A percentile compares a stretch with the other conserved stretches of the same genome.
phyloP scores from a whole-genome alignment of 2,329 filamentous ascomycete species.

The Epichloe baconii region DNA sequence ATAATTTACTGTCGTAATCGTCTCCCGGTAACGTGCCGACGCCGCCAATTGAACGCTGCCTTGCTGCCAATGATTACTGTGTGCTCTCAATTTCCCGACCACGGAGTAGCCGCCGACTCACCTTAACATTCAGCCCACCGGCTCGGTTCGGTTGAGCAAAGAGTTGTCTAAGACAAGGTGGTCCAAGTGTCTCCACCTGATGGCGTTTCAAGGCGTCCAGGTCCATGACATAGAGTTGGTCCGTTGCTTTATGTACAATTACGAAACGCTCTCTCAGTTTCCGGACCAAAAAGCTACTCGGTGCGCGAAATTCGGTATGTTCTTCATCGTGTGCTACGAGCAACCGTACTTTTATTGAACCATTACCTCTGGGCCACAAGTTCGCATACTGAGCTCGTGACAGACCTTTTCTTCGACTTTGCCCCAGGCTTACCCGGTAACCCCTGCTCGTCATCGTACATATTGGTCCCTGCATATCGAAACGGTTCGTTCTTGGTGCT shows the following conservation, averaged over 20 bases:
- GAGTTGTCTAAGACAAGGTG: not conserved
- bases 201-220: not conserved
- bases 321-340: not conserved
- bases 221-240: not conserved
- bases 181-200: slow-evolving; percentile 1
- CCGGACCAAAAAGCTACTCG: not conserved
- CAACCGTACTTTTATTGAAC: not conserved
- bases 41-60: not conserved
- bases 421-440: not conserved
- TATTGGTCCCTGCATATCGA: not conserved
- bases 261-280: not conserved
- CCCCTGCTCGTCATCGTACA: not conserved
- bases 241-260: not conserved
- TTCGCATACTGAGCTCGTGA: not conserved
- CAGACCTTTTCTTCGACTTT: not conserved
- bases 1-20: not conserved
- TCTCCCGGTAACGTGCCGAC: not conserved
- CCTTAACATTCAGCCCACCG: not conserved
- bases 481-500: not conserved
- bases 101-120: not conserved
- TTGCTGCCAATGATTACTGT: not conserved
- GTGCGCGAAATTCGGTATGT: not conserved
- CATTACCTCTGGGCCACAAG: not conserved
- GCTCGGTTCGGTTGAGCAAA: not conserved
- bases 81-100: not conserved